Conservation (phyloP, 2,329 filamentous ascomycete genomes). For the Sclerotinia glacialis region DNA sequence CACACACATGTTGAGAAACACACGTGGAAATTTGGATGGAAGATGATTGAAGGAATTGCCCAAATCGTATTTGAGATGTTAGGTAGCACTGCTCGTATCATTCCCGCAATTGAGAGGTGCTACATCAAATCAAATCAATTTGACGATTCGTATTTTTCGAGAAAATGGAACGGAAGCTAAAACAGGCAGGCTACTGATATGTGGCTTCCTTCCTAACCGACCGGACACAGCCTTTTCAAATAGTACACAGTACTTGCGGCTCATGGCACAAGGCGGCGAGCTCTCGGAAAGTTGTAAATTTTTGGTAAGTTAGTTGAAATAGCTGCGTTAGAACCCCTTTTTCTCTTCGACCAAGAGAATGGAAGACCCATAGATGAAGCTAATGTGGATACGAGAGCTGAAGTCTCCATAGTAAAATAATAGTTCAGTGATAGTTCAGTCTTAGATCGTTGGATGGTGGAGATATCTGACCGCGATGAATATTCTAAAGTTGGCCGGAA, state of each 20-base stretch:
- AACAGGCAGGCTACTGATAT: not conserved
- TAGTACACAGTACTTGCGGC: slow-evolving; percentile 10
- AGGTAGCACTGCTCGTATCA: not conserved
- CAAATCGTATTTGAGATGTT: not conserved
- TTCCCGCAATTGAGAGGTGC: not conserved
- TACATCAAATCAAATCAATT: slow-evolving; percentile 1
- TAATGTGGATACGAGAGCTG: not conserved
- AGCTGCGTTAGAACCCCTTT: slow-evolving; percentile 6
- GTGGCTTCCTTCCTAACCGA: slow-evolving; percentile 8
- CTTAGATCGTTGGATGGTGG: slow-evolving; percentile 12
- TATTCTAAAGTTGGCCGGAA: not conserved
- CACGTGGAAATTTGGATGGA: slow-evolving; percentile 15
- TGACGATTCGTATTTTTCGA: not conserved
- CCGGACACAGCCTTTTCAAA: slow-evolving; percentile 4
- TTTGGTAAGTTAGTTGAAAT: slow-evolving; percentile 6
- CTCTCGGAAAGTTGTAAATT: not conserved
- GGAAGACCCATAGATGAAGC: slow-evolving; percentile 1
- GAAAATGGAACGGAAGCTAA: slow-evolving; percentile 9
- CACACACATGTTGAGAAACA: slow-evolving; percentile 9
- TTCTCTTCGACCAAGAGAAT: not conserved
- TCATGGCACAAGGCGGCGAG: not conserved
- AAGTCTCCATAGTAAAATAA: slow-evolving; percentile 14
- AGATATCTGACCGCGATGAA: slow-evolving; percentile 13
- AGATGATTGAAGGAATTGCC: not conserved
- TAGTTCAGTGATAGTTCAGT: not conserved